Base-by-base conservation (phyloP, 2,329 filamentous ascomycete genomes). In the Aspergillus candidus region DNA sequence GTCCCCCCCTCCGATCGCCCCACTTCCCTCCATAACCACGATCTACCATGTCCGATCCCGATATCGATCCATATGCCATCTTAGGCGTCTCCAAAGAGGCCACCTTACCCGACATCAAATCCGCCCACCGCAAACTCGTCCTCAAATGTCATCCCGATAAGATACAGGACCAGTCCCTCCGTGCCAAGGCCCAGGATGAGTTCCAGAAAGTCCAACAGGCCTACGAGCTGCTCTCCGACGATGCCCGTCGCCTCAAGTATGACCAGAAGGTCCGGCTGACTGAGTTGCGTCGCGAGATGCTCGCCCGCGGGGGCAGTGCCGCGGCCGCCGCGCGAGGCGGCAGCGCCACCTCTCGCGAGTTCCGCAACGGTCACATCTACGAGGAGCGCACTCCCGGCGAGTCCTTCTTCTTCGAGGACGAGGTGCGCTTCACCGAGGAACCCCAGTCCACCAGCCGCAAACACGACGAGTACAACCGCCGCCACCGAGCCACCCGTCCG, bases 141-240 rank as follows among this genome's bases (percentile, higher is more conserved):
- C 78, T 95, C 55, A 88, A 86, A 66, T 90, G 85, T 62, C 90
- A 96, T 57, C 90, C 90, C 30, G 90, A 96, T 74, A 94, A 95
- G 71, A 80, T 94, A 50, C 83, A 88, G 54, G 81, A 94, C 58
- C 81, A 84, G 41, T 73, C 80, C 12, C 73, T 86, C 58, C 94
- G 93, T 68, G 80, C 81, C 47, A 72, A 80, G 56, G 94, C 90
- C 66, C 82, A 86, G 56, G 83, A 88, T 56, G 84, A 94, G 67
- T 98, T 97, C 60, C 89, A 96, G 68, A 83, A 82, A 63, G 87
- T 97, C 30, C 90, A 96, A 66, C 81, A 90, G 57, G 90, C 93
- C 40, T 98, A 95, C 68, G 93, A 97, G 68, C 75, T 93, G 27
- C 79, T 98, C 48, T 86, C 81, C 59, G 84, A 96, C 61, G 85